Percentiles rank a stretch among this genome's conserved stretches.
These are phyloP conservation scores for Zymoseptoria ardabiliae DNA, from an alignment of 2,329 filamentous ascomycete species.

Conservation along the genomic window DNA sequence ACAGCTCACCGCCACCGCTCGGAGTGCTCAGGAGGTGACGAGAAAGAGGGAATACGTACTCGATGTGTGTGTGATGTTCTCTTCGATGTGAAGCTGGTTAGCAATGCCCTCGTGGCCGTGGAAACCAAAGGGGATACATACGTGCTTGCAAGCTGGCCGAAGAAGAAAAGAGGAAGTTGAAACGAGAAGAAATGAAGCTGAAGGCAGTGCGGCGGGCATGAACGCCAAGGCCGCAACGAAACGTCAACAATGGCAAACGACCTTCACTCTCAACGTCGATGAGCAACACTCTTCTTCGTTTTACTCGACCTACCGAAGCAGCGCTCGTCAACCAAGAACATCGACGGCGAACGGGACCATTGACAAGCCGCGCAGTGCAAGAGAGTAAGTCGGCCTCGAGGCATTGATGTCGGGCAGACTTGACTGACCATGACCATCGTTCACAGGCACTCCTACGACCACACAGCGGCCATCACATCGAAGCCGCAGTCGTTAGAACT, in stretches of 20 bases:
- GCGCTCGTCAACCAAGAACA: not conserved
- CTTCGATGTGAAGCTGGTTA: not conserved
- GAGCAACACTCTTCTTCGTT: not conserved
- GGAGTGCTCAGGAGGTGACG: not conserved
- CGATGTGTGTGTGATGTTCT: not conserved
- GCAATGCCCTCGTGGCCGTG: not conserved
- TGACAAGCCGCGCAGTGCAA: not conserved
- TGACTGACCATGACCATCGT: not conserved
- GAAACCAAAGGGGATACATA: not conserved
- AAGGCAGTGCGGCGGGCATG: not conserved
- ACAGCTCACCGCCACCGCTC: not conserved
- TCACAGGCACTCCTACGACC: not conserved
- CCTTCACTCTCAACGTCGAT: not conserved
- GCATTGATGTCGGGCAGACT: not conserved
- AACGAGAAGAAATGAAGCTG: not conserved
- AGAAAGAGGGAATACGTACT: not conserved
- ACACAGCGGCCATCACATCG: too few species aligned
- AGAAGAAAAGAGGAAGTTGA: not conserved
- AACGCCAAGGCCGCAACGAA: not conserved
- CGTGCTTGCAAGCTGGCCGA: not conserved
- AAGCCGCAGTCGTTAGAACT: not conserved
- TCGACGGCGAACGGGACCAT: not conserved
- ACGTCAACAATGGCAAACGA: not conserved
- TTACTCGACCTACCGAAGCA: not conserved
- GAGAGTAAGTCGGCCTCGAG: not conserved